Conservation (phyloP, 768 basidiomycete species). For the Lactifluus pinguis region DNA sequence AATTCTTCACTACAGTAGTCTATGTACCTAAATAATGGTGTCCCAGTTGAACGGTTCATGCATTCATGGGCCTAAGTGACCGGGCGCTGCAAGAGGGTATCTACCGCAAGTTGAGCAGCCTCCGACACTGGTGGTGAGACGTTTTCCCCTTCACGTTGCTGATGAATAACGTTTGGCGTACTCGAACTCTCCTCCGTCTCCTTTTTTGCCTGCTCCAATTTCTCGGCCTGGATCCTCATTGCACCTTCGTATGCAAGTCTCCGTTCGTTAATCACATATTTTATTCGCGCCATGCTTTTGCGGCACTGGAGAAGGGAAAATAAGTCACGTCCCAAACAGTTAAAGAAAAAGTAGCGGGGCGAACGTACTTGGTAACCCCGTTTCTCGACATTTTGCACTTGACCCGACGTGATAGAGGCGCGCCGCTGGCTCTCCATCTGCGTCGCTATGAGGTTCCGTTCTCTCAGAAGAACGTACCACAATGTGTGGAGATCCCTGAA, state of each 20-base stretch:
- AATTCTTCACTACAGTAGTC: background rate
- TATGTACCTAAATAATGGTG: background rate
- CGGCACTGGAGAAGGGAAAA: conserved; percentile 47
- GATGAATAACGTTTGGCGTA: background rate
- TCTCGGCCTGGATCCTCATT: conserved; percentile 22
- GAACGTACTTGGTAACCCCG: conserved; percentile 15
- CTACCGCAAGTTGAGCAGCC: background rate
- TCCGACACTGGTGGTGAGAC: conserved; percentile 6
- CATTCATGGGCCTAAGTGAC: background rate
- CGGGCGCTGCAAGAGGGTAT: background rate
- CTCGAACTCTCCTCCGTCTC: background rate
- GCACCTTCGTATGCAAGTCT: conserved; percentile 77
- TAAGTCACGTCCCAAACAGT: background rate
- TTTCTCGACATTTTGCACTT: background rate
- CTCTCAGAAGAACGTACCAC: conserved; percentile 86
- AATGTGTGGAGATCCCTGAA: conserved; percentile 91
- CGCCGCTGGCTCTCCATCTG: conserved; percentile 74
- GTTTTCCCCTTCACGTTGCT: background rate
- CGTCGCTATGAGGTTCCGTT: conserved; percentile 84
- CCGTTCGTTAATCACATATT: conserved; percentile 85
- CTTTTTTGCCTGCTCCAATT: conserved; percentile 8
- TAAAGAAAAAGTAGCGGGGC: background rate
- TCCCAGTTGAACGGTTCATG: background rate
- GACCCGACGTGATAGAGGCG: conserved; percentile 30
- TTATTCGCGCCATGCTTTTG: conserved; percentile 96